Base-by-base conservation (phyloP, 1,284 basidiomycete species). In the Puccinia coronata region DNA sequence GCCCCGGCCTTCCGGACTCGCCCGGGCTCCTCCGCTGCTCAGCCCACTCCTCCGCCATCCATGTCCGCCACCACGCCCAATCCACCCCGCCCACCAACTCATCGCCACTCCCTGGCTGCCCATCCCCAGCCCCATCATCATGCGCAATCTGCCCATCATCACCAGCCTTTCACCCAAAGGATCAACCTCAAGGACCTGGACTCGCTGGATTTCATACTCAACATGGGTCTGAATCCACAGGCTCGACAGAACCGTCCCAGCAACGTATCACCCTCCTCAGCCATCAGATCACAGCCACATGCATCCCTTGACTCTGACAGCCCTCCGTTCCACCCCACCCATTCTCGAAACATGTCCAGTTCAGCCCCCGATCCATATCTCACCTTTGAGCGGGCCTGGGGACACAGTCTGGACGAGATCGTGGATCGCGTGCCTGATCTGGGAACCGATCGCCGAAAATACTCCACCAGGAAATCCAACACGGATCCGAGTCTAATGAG, bases 181-280 rank as follows among this genome's bases (percentile, higher is more conserved):
- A 72, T 72, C 31, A 72, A 72, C 14, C 70, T 72, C 49, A 75
- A 75, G 41, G 73, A 75, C 39, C 55, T 75, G n/a, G 57, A 75
- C 39, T 59, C 53, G 6, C 39, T 75, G 1, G 47, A 75, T 28
- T 47, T 75, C 53, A 57, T 57, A 28, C 41, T 71, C 49, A 71
- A 51, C 14, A 16, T 70, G 41, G 47, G 43, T 47, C 47, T 51
- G 12, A 34, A 47, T 25, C 63, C 63, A 2, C 36, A 67, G 11
- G 3, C 69, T 25, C 69, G 43, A 47, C 18, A 31, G 11, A 71
- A 16, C 28, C 69, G n/a, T 11, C 47, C 69, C 12, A 51, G 20
- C 28, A 43, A 49, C 69, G 11, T 25, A 34, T 67, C 63, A 28
- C n/a, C 16, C 41, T 43, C 67, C 3, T 51, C 47, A 49, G 20